Evolutionary conservation across 2,329 filamentous ascomycete species (phyloP).

Genomic region (Penicillium sclerotigenum): DNA sequence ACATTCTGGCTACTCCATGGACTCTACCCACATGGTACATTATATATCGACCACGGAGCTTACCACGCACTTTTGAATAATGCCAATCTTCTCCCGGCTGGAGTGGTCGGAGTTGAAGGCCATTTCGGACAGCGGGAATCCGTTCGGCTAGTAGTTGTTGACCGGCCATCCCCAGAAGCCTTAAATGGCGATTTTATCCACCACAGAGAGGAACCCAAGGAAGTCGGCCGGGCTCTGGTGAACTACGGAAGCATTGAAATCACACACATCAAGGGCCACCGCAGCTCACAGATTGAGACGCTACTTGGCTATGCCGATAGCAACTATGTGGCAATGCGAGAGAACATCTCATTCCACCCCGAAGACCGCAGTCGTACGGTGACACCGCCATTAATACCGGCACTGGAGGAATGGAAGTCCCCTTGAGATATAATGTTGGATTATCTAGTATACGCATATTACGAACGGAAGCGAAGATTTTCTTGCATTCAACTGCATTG

Average conservation of each 20-base stretch:
- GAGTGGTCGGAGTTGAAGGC: constrained; percentile 86
- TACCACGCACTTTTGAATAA: constrained; percentile 76
- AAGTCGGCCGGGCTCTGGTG: constrained; percentile 84
- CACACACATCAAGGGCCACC: constrained; percentile 73
- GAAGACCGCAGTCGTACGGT: constrained; percentile 21
- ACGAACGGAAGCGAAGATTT: constrained; percentile 1
- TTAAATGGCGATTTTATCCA: constrained; percentile 41
- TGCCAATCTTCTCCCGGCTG: constrained; percentile 82
- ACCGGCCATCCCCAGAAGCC: constrained; percentile 49
- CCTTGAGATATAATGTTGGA: constrained; percentile 3
- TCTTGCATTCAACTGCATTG: neutral
- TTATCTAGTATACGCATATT: neutral
- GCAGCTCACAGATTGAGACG: constrained; percentile 75
- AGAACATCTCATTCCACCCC: constrained; percentile 69
- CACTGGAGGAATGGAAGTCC: constrained; percentile 22
- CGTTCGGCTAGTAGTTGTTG: constrained; percentile 78
- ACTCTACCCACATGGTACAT: constrained; percentile 79
- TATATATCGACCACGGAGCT: constrained; percentile 92
- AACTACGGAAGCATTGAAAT: constrained; percentile 92
- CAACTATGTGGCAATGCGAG: constrained; percentile 85
- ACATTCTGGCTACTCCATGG: constrained; percentile 98
- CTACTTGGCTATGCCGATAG: constrained; percentile 89
- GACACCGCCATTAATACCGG: constrained; percentile 25
- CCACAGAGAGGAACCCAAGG: constrained; percentile 50
- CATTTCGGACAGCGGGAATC: constrained; percentile 89